These are phyloP conservation scores for Coniochaeta prunicola DNA, from an alignment of 2,329 filamentous ascomycete genomes.

Conservation along the genomic window DNA sequence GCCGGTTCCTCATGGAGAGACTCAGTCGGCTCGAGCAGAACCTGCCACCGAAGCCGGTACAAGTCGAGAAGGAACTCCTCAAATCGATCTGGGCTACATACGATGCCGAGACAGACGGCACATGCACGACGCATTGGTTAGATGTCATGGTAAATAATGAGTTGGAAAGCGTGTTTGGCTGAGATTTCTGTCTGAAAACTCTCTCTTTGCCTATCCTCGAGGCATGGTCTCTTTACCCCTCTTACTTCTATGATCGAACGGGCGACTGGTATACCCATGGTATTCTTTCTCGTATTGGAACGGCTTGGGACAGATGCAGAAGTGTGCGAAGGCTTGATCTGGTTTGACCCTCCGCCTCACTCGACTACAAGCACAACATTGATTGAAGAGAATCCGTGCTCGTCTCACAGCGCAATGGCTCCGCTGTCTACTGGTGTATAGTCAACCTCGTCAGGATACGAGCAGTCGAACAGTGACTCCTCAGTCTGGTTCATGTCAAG, in stretches of 20 bases:
- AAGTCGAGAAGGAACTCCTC: slow-evolving; percentile 32
- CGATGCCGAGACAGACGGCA: slow-evolving; percentile 25
- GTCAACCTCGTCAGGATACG: slow-evolving; percentile 16
- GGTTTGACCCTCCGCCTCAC: neutral
- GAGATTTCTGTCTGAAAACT: neutral
- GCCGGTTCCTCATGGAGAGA: slow-evolving; percentile 29
- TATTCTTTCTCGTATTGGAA: neutral
- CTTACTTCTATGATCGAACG: neutral
- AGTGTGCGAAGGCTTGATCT: neutral
- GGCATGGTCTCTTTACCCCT: neutral
- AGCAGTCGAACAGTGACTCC: slow-evolving; percentile 31
- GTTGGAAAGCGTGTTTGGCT: slow-evolving; percentile 18
- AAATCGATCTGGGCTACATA: slow-evolving; percentile 34
- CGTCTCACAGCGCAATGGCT: slow-evolving; percentile 7
- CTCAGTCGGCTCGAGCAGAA: slow-evolving; percentile 29
- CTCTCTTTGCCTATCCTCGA: neutral
- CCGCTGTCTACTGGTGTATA: slow-evolving; percentile 14
- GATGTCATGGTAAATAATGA: slow-evolving; percentile 29
- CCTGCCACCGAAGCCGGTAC: slow-evolving; percentile 32
- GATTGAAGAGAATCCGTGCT: neutral
- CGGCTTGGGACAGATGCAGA: neutral
- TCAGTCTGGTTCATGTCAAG: slow-evolving; percentile 44
- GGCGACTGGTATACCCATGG: neutral
- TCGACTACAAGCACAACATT: neutral
- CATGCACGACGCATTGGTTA: slow-evolving; percentile 30